Evolutionary conservation across 345 rosid species (phyloP), one percentile per base, ranked within the genome.

Genomic region (Brassica carinata): DNA sequence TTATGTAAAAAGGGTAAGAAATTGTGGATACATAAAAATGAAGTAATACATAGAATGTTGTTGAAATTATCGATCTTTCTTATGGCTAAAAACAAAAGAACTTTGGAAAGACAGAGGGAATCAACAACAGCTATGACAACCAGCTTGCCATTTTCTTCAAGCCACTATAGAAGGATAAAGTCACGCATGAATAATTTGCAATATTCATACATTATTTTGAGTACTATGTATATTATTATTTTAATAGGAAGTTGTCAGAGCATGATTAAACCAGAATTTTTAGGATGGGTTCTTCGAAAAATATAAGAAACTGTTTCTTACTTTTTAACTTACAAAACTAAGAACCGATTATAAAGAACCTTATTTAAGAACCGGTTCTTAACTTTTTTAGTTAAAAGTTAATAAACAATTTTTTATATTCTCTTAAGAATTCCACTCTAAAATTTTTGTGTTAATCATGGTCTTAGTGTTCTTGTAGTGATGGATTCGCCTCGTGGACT

Each of bases 61-160:
- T 18, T 58, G 62, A 58, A 18, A 58, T 58, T 58, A 58, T 58
- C 26, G 9, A 36, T 23, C 2, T n/a, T 55, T 65, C 15, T 15
- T 1, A 27, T 66, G 62, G 55, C 78, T 67, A 73, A 30, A 79
- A 79, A 72, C 62, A 79, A 79, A 79, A 67, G 78, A 73, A 79
- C 69, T 73, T 18, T 58, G 59, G 78, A 81, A 83, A 70, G 82
- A 83, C 85, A 79, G 57, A 75, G 53, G 83, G 86, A 82, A 86
- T 80, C 84, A 77, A 82, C 68, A 69, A 79, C 88, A 84, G 86
- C 85, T 86, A 82, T 82, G 26, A 34, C 74, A 75, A 76, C 81
- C 83, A 78, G 73, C 81, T 59, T 71, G 72, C 73, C 84, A 76
- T 53, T 84, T 80, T 67, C 78, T 59, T n/a, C 30, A 58, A 58